Base-by-base conservation (phyloP, 352 stramenopile species). In the Phytophthora megakarya region DNA sequence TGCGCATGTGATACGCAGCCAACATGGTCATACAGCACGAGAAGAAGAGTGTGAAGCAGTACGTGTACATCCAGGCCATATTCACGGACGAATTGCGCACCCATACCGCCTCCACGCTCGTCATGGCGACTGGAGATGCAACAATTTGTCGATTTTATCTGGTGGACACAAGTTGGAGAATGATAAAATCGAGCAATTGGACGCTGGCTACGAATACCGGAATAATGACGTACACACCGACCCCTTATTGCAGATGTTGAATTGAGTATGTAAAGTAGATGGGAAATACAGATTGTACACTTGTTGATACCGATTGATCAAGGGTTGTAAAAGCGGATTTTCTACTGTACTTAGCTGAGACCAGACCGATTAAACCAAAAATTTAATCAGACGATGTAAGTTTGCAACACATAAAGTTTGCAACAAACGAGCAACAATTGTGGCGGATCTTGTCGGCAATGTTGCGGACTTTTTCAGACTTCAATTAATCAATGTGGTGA, bases 31-130 rank as follows among this genome's bases (percentile, higher is more conserved):
- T 67, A 48, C 72, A 42, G 52, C 76, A 89, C 45, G 78, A 88
- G 38, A 89, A 63, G 48, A 82, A 86, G 35, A 89, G 70, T 28
- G 65, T 67, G 25, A 65, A 38, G 22, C 67, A 73, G 72, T 89
- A 89, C n/a, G 79, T 75, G 70, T 82, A 88, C 65, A 88, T 79
- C 80, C 80, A 89, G 18, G 61, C 72, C 57, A 83, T 59, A 56
- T 87, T 80, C 11, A 73, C 63, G 16, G 43, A 61, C 13, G 58
- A 40, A 30, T 47, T 64, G 62, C 62, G 67, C 55, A 69, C 55
- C 67, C 55, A 68, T 33, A 42, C 62, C 5, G 23, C 51, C 62
- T 72, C 55, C 37, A 26, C 22, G 16, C 28, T 59, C 23, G 43
- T 50, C 67, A 73, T 73, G 51, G 15, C 30, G 45, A 19, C 39